Conservation (phyloP, 371 early-diverging fungal species). For the Smittium mucronatum region DNA sequence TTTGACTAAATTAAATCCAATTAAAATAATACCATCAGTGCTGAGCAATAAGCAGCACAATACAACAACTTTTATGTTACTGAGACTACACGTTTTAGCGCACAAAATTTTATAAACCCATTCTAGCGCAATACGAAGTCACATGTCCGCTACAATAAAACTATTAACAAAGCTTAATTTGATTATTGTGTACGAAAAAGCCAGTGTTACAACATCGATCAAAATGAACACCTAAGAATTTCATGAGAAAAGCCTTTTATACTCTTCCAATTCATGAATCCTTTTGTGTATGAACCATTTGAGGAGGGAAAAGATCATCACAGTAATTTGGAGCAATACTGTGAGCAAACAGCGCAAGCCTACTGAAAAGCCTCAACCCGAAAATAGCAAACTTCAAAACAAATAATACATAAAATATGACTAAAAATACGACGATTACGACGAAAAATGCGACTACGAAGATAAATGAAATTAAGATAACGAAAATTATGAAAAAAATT, state of each 20-base stretch:
- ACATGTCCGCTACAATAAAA: background rate
- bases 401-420: background rate
- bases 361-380: constrained; percentile 1
- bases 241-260: background rate
- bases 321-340: background rate
- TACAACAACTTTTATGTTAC: background rate
- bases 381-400: background rate
- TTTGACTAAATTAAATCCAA: background rate
- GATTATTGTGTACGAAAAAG: background rate
- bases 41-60: background rate
- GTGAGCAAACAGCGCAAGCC: background rate
- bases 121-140: constrained; percentile 1
- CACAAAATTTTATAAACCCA: background rate
- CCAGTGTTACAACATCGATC: background rate
- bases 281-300: background rate
- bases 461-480: background rate
- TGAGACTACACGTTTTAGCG: background rate
- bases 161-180: background rate
- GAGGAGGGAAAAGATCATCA: constrained; percentile 7
- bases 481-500: background rate
- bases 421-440: background rate
- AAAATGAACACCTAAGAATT: background rate
- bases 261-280: background rate
- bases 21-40: background rate
- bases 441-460: background rate